A percentile compares a stretch with the other conserved stretches of the same genome.
Conservation (phyloP, 441 rosid genomes). For the Pelargonium citronellum region DNA sequence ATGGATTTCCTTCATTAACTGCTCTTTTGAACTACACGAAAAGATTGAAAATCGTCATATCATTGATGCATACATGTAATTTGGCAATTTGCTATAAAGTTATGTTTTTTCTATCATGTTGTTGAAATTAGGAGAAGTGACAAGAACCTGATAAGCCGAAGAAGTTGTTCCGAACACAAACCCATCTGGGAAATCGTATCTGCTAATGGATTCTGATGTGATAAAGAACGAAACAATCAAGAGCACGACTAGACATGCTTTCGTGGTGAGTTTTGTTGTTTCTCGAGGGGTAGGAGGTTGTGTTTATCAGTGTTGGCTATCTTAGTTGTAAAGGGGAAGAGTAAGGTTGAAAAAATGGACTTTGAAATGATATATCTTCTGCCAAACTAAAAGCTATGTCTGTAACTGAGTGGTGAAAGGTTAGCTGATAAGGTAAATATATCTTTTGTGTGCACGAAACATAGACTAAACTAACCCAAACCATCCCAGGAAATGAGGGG, state of each 20-base stretch:
- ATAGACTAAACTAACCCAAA: neutral
- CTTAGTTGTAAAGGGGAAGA: conserved; percentile 27
- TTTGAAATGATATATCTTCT: no score
- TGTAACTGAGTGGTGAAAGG: neutral
- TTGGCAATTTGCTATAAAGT: neutral
- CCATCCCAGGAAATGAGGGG: neutral
- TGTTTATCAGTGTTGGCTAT: conserved; percentile 8
- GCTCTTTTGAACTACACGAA: conserved; percentile 73
- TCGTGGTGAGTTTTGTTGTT: conserved; percentile 21
- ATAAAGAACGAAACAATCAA: conserved; percentile 18
- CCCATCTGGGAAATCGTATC: conserved; percentile 65
- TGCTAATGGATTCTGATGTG: conserved; percentile 43
- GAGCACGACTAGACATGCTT: conserved; percentile 19
- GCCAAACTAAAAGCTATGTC: neutral
- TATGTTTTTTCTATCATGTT: neutral
- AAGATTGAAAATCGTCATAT: neutral
- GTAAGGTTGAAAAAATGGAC: conserved; percentile 18
- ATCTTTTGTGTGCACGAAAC: conserved; percentile 6
- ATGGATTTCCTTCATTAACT: conserved; percentile 69
- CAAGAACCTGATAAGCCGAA: conserved; percentile 74
- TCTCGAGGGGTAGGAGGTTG: neutral
- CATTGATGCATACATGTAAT: no score
- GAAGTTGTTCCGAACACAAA: conserved; percentile 85
- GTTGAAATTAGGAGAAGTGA: conserved; percentile 14
- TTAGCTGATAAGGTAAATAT: neutral